These are phyloP conservation scores for Ganoderma sinense DNA, from an alignment of 1,284 basidiomycete species.

Conservation along the genomic window DNA sequence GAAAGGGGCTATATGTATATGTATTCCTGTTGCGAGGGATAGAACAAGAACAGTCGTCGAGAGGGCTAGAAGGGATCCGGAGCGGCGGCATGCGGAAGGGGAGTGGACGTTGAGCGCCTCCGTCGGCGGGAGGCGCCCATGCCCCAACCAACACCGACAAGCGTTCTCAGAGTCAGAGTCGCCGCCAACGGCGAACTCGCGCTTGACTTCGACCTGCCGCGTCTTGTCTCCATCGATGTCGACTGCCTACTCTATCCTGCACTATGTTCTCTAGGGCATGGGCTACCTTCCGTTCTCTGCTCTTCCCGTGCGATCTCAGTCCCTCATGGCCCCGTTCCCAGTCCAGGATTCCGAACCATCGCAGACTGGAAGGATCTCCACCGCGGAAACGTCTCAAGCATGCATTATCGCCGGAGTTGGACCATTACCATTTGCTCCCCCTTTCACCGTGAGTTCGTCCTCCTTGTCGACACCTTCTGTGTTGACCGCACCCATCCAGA, in stretches of 20 bases:
- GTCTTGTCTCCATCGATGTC: neutral
- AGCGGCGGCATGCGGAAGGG: too few relatives aligned
- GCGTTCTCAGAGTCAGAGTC: too few relatives aligned
- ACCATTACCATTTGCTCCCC: neutral
- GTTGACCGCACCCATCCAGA: neutral
- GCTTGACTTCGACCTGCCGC: neutral
- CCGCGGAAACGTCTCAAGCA: neutral
- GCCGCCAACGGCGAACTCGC: too few relatives aligned
- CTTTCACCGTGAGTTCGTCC: neutral
- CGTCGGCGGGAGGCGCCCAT: too few relatives aligned
- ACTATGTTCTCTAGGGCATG: neutral
- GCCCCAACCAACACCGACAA: too few relatives aligned
- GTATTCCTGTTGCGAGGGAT: too few relatives aligned
- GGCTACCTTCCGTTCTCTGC: neutral
- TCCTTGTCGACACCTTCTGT: neutral
- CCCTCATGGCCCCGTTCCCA: neutral
- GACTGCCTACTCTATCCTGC: neutral
- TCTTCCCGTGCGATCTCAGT: neutral
- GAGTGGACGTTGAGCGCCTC: too few relatives aligned
- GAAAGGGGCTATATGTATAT: too few relatives aligned
- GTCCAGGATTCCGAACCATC: neutral
- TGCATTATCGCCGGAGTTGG: neutral
- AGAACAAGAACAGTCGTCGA: too few relatives aligned
- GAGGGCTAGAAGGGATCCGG: too few relatives aligned
- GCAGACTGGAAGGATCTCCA: neutral